Evolutionary conservation across 768 basidiomycete genomes (phyloP), one percentile per base, ranked within the genome.

Genomic region (Sporobolomyces pararoseus): DNA sequence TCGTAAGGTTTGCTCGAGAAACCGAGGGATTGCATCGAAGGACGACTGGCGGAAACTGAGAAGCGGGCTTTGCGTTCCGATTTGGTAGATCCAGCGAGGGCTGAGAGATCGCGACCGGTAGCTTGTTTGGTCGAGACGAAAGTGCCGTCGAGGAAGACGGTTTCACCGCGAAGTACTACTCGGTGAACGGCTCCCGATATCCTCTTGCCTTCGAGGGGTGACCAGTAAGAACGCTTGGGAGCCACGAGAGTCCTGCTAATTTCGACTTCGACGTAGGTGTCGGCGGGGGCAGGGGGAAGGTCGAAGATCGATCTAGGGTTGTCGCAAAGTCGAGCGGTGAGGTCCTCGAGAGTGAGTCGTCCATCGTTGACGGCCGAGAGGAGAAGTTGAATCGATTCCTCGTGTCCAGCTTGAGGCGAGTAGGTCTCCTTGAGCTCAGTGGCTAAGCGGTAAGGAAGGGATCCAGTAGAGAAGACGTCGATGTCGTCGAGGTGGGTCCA

Each of bases 261-360:
- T 72, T 94, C 90, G 52, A 99, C 90, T 78, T 99, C 96, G 44
- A 96, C 90, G 72, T 88, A 88, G 1, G 93, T 92, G 69, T 91
- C 85, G 31, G 63, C 42, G 77, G 91, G 90, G 17, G 27, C n/a
- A 13, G 61, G 91, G 0, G 91, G 88, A 17, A 98, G 84, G 39
- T 88, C 88, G 78, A 98, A 96, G 78, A 99, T 97, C 47, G 86
- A 84, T 25, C 89, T 85, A 2, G 96, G 95, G 79, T 96, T 97
- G 76, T 97, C 93, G 78, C 92, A 87, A 23, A 97, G 79, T 54
- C 92, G 86, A n/a, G 82, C 77, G 42, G 86, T 86, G 73, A 99
- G 86, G 78, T 90, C 91, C 47, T 90, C 86, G 63, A 96, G 82
- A 0, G 89, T 89, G 32, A 98, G 83, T 39, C 86, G 86, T 13